phyloP scores from a whole-genome alignment of 1,284 basidiomycete species.

The Paramarasmius palmivorus region DNA sequence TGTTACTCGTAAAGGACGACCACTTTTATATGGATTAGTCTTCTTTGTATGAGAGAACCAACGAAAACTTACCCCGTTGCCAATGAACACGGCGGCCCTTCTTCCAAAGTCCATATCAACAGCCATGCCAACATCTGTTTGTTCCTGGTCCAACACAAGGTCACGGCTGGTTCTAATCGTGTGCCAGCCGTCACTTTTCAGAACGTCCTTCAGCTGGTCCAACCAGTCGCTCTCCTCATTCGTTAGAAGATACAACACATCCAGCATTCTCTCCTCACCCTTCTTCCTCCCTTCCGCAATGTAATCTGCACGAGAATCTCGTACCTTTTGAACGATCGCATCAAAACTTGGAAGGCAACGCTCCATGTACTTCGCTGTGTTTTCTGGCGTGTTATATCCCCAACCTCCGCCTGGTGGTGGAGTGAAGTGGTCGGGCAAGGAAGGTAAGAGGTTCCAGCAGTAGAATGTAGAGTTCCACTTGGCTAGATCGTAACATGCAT shows the following conservation, averaged over 20 bases:
- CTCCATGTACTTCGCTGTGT: slow-evolving; percentile 38
- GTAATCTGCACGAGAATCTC: slow-evolving; percentile 35
- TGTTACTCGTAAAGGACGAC: slow-evolving; percentile 47
- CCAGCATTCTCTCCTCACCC: slow-evolving; percentile 32
- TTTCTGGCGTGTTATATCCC: slow-evolving; percentile 37
- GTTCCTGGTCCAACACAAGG: slow-evolving; percentile 42
- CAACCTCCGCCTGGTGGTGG: slow-evolving; percentile 33
- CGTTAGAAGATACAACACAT: slow-evolving; percentile 57
- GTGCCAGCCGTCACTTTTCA: slow-evolving; percentile 47
- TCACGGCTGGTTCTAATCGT: slow-evolving; percentile 47
- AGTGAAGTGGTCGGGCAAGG: slow-evolving; percentile 48
- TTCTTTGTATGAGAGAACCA: not conserved
- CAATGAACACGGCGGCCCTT: slow-evolving; percentile 57
- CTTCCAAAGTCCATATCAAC: slow-evolving; percentile 64
- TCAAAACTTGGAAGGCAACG: slow-evolving; percentile 50
- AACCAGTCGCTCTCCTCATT: slow-evolving; percentile 55
- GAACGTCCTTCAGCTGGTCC: slow-evolving; percentile 40
- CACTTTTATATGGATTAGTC: slow-evolving; percentile 28
- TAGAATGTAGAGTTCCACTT: slow-evolving; percentile 50
- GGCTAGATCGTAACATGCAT: slow-evolving; percentile 48
- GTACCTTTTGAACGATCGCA: slow-evolving; percentile 40
- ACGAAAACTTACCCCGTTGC: slow-evolving; percentile 64
- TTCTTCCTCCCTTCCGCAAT: slow-evolving; percentile 18
- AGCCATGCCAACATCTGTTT: slow-evolving; percentile 52
- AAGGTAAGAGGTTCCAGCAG: slow-evolving; percentile 54